Evolutionary conservation across 2,329 filamentous ascomycete species (phyloP).

Genomic region (Fusarium phyllophilum): DNA sequence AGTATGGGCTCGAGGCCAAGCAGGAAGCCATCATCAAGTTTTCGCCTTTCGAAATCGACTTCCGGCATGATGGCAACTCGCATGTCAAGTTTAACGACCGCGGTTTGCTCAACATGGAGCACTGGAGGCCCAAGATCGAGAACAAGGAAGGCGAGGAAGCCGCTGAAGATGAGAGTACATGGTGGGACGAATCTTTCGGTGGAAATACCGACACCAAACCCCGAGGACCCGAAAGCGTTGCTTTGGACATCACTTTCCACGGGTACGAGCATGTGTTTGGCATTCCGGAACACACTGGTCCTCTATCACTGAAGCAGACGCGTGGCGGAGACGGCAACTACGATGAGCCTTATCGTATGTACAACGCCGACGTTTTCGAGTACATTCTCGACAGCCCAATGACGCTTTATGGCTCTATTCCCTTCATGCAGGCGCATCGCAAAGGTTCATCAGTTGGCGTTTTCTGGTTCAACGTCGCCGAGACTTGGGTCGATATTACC

Average conservation of each 20-base stretch:
- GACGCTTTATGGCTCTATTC: conserved; percentile 97
- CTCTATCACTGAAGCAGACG: conserved; percentile 89
- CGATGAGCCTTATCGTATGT: conserved; percentile 89
- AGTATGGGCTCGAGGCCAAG: conserved; percentile 79
- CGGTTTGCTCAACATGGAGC: conserved; percentile 92
- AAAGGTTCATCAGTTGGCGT: conserved; percentile 94
- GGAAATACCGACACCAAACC: conserved; percentile 96
- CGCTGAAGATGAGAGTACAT: conserved; percentile 84
- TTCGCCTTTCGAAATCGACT: conserved; percentile 85
- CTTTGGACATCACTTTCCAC: conserved; percentile 89
- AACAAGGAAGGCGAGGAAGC: conserved; percentile 64
- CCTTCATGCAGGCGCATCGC: conserved; percentile 96
- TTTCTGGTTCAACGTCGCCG: conserved; percentile 96
- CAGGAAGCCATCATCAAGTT: conserved; percentile 88
- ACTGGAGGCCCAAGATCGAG: conserved; percentile 91
- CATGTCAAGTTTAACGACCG: conserved; percentile 91
- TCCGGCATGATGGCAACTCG: conserved; percentile 81
- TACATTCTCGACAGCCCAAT: conserved; percentile 97
- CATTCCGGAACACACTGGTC: conserved; percentile 91
- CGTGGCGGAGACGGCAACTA: conserved; percentile 88
- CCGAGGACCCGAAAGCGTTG: conserved; percentile 91
- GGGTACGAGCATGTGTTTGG: conserved; percentile 94
- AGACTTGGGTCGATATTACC: conserved; percentile 96
- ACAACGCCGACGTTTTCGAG: conserved; percentile 98
- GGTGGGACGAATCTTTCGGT: conserved; percentile 98